Base-by-base conservation (phyloP, 2,329 filamentous ascomycete species). In the Pseudocercospora cruenta region DNA sequence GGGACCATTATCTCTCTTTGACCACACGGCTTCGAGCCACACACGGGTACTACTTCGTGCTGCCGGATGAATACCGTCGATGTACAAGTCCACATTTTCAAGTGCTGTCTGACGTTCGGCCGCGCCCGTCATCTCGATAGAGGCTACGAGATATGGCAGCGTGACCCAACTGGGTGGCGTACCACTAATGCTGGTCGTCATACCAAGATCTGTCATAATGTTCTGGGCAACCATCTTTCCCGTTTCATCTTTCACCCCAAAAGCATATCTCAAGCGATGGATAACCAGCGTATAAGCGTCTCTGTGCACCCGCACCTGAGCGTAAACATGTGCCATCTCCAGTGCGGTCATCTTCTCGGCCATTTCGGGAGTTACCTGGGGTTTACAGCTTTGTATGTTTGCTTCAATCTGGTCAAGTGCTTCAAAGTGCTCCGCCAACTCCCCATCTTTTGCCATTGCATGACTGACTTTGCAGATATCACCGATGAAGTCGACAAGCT, bases 141-240 rank as follows among this genome's bases (percentile, higher is more conserved):
- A 39, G 36, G 63, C 58, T 16, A 60, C 6, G 28, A 60, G 21
- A 24, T 58, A 65, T 14, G 63, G 58, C 9, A 61, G 19, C 0
- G 63, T 62, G 39, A 60, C 22, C 58, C 58, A 47, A 43, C n/a
- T 28, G 2, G 63, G 49, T 4, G 58, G 58, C 2, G 39, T 7
- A 14, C 59, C 43, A 19, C 58, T 43, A 4, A 62, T 57, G 22
- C 51, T 21, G 8, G 53, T 58, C 8, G 63, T 24, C 22, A 58
- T 31, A 8, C 36, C 63, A 8, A 65, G 59, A 45, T 65, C 58
- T 12, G 63, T 39, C 16, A 58, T 47, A 9, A 65, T 62, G 43
- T 24, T 49, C 10, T 36, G 12, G 47, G 58, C 58, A 6, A 62
- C 26, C 5, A 43, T 14, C 21, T 58, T 60, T 19, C 57, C 58